These are phyloP conservation scores for Globisporangium recalcitrans DNA, from an alignment of 352 stramenopile genomes.

Conservation along the genomic window DNA sequence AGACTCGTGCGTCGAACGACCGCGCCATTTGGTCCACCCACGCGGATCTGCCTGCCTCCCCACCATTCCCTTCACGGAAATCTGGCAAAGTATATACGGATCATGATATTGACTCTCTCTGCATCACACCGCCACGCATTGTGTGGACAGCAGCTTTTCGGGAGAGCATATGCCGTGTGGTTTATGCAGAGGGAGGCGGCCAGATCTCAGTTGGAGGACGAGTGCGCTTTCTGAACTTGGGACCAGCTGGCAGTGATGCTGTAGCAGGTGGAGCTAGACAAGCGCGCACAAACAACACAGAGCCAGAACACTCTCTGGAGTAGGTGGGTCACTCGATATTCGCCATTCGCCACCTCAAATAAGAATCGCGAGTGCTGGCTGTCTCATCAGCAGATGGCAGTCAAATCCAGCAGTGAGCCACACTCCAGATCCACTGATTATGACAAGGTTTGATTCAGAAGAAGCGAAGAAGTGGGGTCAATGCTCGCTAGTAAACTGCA, in stretches of 20 bases:
- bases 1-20: not conserved
- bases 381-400: not conserved
- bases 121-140: conserved; percentile 1
- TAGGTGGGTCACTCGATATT: not conserved
- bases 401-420: not conserved
- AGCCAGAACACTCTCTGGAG: not conserved
- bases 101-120: not conserved
- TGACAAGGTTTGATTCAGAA: not conserved
- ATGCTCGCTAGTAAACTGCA: not conserved
- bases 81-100: conserved; percentile 3
- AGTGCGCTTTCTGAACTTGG: conserved; percentile 1
- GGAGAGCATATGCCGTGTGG: conserved; percentile 1
- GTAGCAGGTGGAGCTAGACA: conserved; percentile 1
- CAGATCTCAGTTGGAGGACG: not conserved
- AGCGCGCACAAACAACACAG: not conserved
- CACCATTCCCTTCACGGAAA: not conserved
- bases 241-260: not conserved
- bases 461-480: no score
- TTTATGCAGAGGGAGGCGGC: not conserved
- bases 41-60: not conserved
- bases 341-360: no score
- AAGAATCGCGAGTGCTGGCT: no score
- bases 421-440: not conserved
- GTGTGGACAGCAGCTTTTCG: not conserved
- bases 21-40: not conserved